Evolutionary conservation across 345 rosid species (phyloP), one percentile per base, ranked within the genome.

Genomic region (Erysimum cheiranthoides): DNA sequence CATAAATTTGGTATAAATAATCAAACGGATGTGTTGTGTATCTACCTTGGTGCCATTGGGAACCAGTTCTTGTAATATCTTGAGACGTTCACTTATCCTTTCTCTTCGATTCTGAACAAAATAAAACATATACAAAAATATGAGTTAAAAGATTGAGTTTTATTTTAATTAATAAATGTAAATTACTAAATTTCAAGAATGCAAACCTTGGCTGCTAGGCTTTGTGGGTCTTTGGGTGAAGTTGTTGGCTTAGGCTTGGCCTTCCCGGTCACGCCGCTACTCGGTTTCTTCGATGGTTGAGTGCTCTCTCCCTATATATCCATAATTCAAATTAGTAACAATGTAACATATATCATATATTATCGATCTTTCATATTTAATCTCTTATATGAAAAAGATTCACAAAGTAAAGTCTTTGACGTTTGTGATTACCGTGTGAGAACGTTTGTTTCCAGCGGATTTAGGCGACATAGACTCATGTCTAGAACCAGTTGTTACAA

Each of bases 201-300:
- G 25, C 65, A 42, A 50, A 93, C 98, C 97, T 92, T 94, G 59
- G 98, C 98, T 34, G 98, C 97, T 72, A 90, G 78, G 71, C 97
- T 94, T 75, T 94, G 98, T 0, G 95, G 96, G 65, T 90, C 97
- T 78, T 89, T 94, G 5, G 92, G 71, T 62, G 90, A 63, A 60
- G 82, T 61, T 38, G 82, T 45, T 66, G 85, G 42, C 82, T 86
- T 89, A 1, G 84, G 61, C 70, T 88, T 89, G 2, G 83, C 74
- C 73, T 85, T 91, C 38, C 77, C 80, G 32, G 36, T 70, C 5
- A 32, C 18, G 9, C 80, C 36, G 13, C 36, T 79, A 78, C 86
- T 78, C 49, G 79, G 88, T 81, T 87, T 93, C 91, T 93, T 93
- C 7, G 71, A 25, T 31, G 82, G 75, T 79, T 82, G 88, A 54